Base-by-base conservation (phyloP, 192 early-diverging fungal species). In the Coemansia sp. region DNA sequence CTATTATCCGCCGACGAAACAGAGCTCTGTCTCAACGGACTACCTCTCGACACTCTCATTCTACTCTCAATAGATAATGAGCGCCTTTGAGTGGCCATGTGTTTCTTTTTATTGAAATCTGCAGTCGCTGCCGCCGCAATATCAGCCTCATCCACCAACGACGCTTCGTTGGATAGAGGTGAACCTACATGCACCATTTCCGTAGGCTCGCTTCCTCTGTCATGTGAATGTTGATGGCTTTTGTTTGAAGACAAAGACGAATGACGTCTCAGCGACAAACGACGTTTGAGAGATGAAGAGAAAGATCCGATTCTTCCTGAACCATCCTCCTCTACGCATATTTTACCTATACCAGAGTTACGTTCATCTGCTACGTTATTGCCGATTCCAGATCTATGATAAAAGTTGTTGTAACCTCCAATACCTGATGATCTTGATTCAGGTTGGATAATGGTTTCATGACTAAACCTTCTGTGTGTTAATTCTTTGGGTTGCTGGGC, bases 341-440 rank as follows among this genome's bases (percentile, higher is more conserved):
- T 38, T 30, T 58, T 65, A 37, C 63, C 63, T n/a, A 65, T 65
- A 0, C 63, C 63, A 18, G 63, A 65, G 46, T 53, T 45, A 2
- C 55, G 24, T 30, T 58, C 53, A 19, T 51, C 55, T 4, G 5
- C 14, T 3, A 46, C 23, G 22, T 65, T 58, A 37, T 58, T 65
- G 44, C 63, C 63, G 9, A 65, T 65, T 2, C 63, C 55, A 0
- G 63, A 65, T 0, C 24, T 14, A 10, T n/a, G 45, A 22, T 58
- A 53, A 13, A 36, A 32, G 17, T 17, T 42, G 20, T 18, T n/a
- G 38, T 41, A 58, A 8, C 55, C 55, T 35, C 63, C 63, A 25
- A 65, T 65, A 1, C 55, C 55, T 0, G 63, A 48, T 0, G 20
- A 32, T 5, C 63, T 48, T 2, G 26, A 22, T 14, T 24, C 22